Percentiles rank a stretch among this genome's conserved stretches.
Evolutionary conservation across 352 stramenopile genomes (phyloP).

Genomic region (Thalassiosira livingstoniorum): DNA sequence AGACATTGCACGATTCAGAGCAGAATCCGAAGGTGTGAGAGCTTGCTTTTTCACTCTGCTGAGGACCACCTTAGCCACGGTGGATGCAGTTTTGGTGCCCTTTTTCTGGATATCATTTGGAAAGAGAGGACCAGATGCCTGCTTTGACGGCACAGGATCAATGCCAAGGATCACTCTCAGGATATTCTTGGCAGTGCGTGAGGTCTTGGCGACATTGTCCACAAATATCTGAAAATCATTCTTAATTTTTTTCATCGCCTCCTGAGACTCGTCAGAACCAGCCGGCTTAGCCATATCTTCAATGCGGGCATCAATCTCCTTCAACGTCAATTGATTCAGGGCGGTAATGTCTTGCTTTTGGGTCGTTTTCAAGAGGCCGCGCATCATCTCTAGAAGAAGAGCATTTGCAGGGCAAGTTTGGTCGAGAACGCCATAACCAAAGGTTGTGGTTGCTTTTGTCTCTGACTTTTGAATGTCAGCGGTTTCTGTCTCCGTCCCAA

Average conservation of each 20-base stretch:
- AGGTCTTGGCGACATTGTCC: constrained; percentile 40
- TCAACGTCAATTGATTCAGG: constrained; percentile 38
- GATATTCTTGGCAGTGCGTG: constrained; percentile 77
- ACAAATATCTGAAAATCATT: constrained; percentile 69
- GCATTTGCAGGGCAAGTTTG: constrained; percentile 67
- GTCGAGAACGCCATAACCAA: constrained; percentile 70
- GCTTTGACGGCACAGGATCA: constrained; percentile 59
- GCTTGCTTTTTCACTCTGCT: constrained; percentile 60
- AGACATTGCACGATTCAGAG: constrained; percentile 53
- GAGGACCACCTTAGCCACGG: constrained; percentile 39
- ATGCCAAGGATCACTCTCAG: constrained; percentile 56
- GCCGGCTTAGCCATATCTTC: constrained; percentile 33
- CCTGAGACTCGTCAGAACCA: constrained; percentile 31
- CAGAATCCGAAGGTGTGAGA: constrained; percentile 55
- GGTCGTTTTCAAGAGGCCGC: constrained; percentile 46
- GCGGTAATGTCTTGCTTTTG: constrained; percentile 20
- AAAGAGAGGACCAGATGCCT: constrained; percentile 51
- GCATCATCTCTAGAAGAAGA: constrained; percentile 77
- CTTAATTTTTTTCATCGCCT: constrained; percentile 61
- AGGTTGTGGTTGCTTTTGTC: constrained; percentile 25
- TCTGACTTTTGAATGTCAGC: not conserved
- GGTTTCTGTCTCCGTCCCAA: constrained; percentile 17
- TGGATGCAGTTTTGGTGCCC: not conserved
- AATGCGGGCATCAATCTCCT: constrained; percentile 47
- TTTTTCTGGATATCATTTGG: constrained; percentile 5